Evolutionary conservation across 129 eudicot species (phyloP).

Genomic region (Chrysanthemum seticuspe): DNA sequence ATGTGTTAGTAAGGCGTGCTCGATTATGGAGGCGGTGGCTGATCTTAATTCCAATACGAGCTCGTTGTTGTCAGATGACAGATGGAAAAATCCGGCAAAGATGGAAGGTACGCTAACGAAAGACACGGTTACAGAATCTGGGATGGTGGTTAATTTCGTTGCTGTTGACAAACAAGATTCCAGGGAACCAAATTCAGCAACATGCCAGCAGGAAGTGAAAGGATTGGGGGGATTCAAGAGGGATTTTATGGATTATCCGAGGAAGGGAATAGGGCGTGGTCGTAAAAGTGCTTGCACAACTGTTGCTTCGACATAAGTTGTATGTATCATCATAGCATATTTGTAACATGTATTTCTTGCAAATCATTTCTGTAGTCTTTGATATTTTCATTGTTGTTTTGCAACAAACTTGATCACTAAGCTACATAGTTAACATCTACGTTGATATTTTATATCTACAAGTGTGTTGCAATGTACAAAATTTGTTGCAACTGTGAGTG

Average conservation of each 20-base stretch:
- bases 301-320: constrained; percentile 23
- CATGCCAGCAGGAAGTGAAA: constrained; percentile 33
- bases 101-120: background rate
- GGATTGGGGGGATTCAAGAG: constrained; percentile 38
- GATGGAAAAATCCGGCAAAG: constrained; percentile 28
- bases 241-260: constrained; percentile 39
- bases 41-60: constrained; percentile 69
- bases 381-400: constrained; percentile 13
- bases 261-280: constrained; percentile 52
- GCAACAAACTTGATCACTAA: constrained; percentile 11
- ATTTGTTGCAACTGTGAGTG: background rate
- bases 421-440: constrained; percentile 15
- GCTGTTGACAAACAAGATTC: constrained; percentile 57
- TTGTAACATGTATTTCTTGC: constrained; percentile 35
- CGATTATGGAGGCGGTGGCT: constrained; percentile 94
- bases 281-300: constrained; percentile 27
- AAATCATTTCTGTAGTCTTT: constrained; percentile 21
- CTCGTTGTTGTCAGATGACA: constrained; percentile 41
- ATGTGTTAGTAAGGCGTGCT: constrained; percentile 66
- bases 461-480: background rate
- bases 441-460: constrained; percentile 23
- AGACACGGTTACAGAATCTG: constrained; percentile 18
- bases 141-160: background rate
- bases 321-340: background rate
- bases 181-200: constrained; percentile 38